Evolutionary conservation across 768 basidiomycete species (phyloP), one percentile per base, ranked within the genome.

Genomic region (Podaxis mareebaensis): DNA sequence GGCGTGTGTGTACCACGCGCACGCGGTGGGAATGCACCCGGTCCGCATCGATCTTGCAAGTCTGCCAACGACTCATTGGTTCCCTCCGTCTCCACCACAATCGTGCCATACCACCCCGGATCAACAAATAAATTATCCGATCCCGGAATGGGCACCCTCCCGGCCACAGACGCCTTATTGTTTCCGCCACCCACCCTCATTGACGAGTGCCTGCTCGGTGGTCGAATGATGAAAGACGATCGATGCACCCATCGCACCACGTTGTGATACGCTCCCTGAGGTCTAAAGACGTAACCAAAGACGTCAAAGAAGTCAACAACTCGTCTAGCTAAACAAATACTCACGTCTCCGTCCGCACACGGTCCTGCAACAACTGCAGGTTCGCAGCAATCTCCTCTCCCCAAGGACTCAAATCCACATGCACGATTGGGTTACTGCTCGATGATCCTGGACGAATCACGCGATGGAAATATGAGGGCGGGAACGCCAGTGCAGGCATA

Each of bases 391-490:
- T 85, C 75, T 94, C 89, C 53, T 85, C 85, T 2, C 86, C 90
- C 91, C 92, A 94, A 2, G 90, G 89, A 28, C 81, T 76, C 33
- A 95, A 74, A 74, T 95, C 91, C 64, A 95, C 74, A 71, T 92
- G 87, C 15, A 83, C 82, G 42, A 94, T 80, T 0, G 85, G 87
- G 68, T 89, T 88, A 22, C 79, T 81, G 13, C 78, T 77, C 15
- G 69, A 69, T 15, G 81, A 72, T 15, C 86, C 84, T 0, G 86
- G 88, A 20, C 91, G 85, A 61, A 95, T 86, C 49, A 93, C 90
- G 42, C 90, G 86, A 72, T 95, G 91, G 79, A 94, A 95, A 75
- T 94, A 94, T 22, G 93, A 93, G 1, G 93, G 93, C 17, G 93
- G 83, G 71, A 93, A 92, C 1, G 91, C 90, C 46, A 95, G 73